Conservation (phyloP, 2,329 filamentous ascomycete genomes). For the Colletotrichum navitas region DNA sequence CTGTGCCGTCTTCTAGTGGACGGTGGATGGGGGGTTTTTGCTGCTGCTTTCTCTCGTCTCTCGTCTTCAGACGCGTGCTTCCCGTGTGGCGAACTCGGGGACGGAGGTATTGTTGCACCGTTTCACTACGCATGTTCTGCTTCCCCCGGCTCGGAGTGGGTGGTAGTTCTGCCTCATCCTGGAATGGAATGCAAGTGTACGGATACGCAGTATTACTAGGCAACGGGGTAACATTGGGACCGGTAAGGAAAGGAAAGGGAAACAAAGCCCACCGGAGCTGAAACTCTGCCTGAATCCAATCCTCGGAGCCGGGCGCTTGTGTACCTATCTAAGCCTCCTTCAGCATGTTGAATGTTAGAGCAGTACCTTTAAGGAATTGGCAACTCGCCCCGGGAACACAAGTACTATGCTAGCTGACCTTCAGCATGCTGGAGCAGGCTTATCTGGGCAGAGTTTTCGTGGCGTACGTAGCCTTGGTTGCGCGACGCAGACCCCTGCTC, state of each 20-base stretch:
- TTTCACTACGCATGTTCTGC: constrained; percentile 25
- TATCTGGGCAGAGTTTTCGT: not conserved
- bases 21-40: no score
- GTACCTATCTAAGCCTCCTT: not conserved
- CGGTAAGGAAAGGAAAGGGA: not conserved
- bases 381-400: no score
- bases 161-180: constrained; percentile 22
- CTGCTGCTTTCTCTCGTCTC: not conserved
- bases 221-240: constrained; percentile 6
- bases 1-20: not conserved
- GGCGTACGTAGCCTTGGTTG: not conserved
- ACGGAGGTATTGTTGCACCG: constrained; percentile 37
- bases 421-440: no score
- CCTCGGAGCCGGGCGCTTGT: constrained; percentile 18
- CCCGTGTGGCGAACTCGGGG: constrained; percentile 29
- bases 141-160: constrained; percentile 8
- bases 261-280: constrained; percentile 19
- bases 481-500: constrained; percentile 4
- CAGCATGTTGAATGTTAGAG: no score
- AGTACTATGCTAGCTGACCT: no score
- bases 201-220: no score
- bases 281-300: constrained; percentile 37
- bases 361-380: no score
- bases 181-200: constrained; percentile 12
- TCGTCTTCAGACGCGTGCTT: constrained; percentile 13